Base-by-base conservation (phyloP, 148 eudicot species). In the Tetragonia tetragonoides region DNA sequence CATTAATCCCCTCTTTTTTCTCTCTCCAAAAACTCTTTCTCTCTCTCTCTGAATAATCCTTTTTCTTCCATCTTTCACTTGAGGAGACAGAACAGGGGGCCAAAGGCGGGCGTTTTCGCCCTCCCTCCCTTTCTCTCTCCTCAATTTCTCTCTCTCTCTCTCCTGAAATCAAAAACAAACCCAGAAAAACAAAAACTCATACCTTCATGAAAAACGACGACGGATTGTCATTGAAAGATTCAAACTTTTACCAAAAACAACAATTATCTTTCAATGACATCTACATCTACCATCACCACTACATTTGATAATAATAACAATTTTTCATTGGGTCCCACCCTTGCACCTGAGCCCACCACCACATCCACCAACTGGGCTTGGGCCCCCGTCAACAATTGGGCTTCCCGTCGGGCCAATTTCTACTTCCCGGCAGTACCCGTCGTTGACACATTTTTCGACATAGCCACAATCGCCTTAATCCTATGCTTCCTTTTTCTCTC, bases 401-500 rank as follows among this genome's bases (percentile, higher is more conserved):
- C 41, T 28, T 28, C 21, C 18, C 53, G 74, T 10, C 18, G n/a
- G 44, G 49, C 44, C 21, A 7, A 34, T 5, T 42, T 8, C 23
- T 11, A 68, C 7, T 74, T 87, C 15, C 85, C 83, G 17, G 4
- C 75, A 0, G 28, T 77, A 0, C 83, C 85, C 5, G 16, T 80
- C 12, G 15, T 73, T 1, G 87, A 87, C 39, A 79, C 80, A 7
- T 74, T 66, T 8, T 87, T 85, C 74, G 89, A 90, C 34, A 7
- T 85, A 4, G 79, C 81, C 38, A 80, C 92, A 17, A 24, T 86
- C 1, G 59, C 73, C 0, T 24, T 86, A 10, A 75, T 90, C 84
- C 24, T 75, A 62, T 53, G 47, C 21, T 82, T 87, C 42, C 41
- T 90, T 41, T 57, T 88, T 69, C 81, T 89, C 51, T 90, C 88